Percentiles rank a stretch among this genome's conserved stretches.
phyloP scores from a whole-genome alignment of 306 rosid species.

The Carpinus fangiana region DNA sequence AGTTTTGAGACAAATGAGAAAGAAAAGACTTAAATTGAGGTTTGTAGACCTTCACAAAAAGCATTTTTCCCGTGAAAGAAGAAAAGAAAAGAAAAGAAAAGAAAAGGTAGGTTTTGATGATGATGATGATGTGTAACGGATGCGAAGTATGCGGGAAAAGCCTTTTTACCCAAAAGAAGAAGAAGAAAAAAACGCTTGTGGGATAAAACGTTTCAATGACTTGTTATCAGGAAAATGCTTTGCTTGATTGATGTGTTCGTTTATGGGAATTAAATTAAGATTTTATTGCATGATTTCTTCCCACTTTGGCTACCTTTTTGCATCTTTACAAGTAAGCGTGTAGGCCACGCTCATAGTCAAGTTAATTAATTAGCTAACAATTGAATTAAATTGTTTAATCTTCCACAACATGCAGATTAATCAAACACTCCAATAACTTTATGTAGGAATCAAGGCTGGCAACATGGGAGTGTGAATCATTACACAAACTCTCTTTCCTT shows the following conservation, averaged over 20 bases:
- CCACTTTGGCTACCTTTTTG: not conserved
- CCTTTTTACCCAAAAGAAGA: conserved; percentile 25
- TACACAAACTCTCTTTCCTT: not conserved
- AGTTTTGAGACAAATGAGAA: conserved; percentile 25
- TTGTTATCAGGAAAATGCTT: conserved; percentile 2
- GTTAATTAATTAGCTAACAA: not conserved
- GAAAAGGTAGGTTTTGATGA: conserved; percentile 25
- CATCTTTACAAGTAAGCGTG: too few relatives aligned
- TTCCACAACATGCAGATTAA: conserved; percentile 2
- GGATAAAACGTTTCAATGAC: not conserved
- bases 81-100: not conserved
- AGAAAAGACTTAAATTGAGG: conserved; percentile 27
- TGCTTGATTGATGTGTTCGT: not conserved
- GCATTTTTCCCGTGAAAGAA: conserved; percentile 16
- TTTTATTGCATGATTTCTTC: too few relatives aligned
- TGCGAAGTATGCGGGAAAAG: conserved; percentile 25
- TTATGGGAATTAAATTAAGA: not conserved
- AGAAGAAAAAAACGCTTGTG: not conserved
- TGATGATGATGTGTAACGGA: conserved; percentile 31
- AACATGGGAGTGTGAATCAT: conserved; percentile 19
- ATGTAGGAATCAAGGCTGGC: conserved; percentile 34
- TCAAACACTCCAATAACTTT: conserved; percentile 7
- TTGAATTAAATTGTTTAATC: not conserved
- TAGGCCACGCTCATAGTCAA: too few relatives aligned
- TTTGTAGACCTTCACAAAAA: conserved; percentile 22